Base-by-base conservation (phyloP, 768 basidiomycete species). In the Strobilomyces dryophilus region DNA sequence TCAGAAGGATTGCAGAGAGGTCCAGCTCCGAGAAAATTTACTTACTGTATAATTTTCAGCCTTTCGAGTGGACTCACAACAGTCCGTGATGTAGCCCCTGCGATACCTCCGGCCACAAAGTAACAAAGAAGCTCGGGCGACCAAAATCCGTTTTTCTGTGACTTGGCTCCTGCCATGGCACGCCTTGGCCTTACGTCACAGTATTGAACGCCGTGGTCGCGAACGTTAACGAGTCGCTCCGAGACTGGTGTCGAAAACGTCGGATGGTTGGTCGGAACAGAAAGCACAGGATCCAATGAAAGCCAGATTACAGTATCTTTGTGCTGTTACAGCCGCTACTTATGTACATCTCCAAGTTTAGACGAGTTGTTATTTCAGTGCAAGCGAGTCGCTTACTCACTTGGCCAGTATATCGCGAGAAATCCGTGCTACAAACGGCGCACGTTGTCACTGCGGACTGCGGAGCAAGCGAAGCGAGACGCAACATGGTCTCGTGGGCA, bases 1-100 rank as follows among this genome's bases (percentile, higher is more conserved):
- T 51, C 51, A 56, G 9, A 34, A 41, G 32, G 24, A 29, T 29
- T 9, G 9, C 29, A 29, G 55, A 51, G 14, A 29, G 21, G 8
- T 46, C 27, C 15, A 20, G 11, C 11, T 12, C 21, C 31, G 37
- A 31, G 3, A 51, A 20, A 34, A 7, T 42, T 44, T 32, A 77
- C 90, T 65, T 61, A 95, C 94, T 95, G 87, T 55, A 99, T 97
- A 65, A 99, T 98, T 72, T 99, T 99, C 50, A 98, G 76, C 53
- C 95, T 75, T 63, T 98, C 94, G 14, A 98, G 69, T 10, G 95
- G 95, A 60, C 84, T 87, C 45, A 98, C 95, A 14, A 97, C 90
- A 2, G 95, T 97, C 50, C 95, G 76, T 53, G 89, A 92, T 9
- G 91, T 84, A 34, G 81, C 80, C 27, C 80, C 80, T 31, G 80